These are phyloP conservation scores for Fusarium sp. DNA, from an alignment of 2,329 filamentous ascomycete genomes.

Conservation along the genomic window DNA sequence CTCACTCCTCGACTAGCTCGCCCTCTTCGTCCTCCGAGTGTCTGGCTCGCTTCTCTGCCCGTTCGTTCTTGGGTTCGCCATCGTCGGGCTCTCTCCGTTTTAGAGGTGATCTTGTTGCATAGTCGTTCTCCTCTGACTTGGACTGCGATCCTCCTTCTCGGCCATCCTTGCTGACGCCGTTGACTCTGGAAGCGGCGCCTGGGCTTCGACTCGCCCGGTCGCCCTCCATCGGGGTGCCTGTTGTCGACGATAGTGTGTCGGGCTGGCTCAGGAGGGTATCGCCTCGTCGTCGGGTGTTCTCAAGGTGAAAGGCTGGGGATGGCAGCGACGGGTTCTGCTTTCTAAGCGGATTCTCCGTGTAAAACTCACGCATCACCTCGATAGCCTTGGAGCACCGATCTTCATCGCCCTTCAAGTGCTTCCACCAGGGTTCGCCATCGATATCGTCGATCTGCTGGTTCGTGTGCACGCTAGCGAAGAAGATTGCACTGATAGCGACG, in stretches of 20 bases:
- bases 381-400: constrained; percentile 79
- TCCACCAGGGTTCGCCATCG: constrained; percentile 88
- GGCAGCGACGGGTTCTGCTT: constrained; percentile 66
- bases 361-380: constrained; percentile 79
- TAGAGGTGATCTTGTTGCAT: constrained; percentile 51
- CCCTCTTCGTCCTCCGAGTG: constrained; percentile 64
- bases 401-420: constrained; percentile 77
- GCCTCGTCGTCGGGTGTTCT: constrained; percentile 65
- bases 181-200: constrained; percentile 56
- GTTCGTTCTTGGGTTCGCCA: constrained; percentile 47
- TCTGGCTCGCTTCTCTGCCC: constrained; percentile 58
- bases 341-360: constrained; percentile 71
- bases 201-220: constrained; percentile 65
- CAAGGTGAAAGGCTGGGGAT: constrained; percentile 68
- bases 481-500: constrained; percentile 87
- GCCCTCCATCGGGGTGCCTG: constrained; percentile 61
- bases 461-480: constrained; percentile 84
- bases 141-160: constrained; percentile 49
- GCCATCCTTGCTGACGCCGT: constrained; percentile 53
- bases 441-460: constrained; percentile 81
- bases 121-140: constrained; percentile 48
- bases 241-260: constrained; percentile 60
- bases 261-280: constrained; percentile 56
- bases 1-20: constrained; percentile 56
- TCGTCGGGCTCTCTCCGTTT: constrained; percentile 59